phyloP scores from a whole-genome alignment of 2,329 filamentous ascomycete genomes.

The Verticillium nubilum region DNA sequence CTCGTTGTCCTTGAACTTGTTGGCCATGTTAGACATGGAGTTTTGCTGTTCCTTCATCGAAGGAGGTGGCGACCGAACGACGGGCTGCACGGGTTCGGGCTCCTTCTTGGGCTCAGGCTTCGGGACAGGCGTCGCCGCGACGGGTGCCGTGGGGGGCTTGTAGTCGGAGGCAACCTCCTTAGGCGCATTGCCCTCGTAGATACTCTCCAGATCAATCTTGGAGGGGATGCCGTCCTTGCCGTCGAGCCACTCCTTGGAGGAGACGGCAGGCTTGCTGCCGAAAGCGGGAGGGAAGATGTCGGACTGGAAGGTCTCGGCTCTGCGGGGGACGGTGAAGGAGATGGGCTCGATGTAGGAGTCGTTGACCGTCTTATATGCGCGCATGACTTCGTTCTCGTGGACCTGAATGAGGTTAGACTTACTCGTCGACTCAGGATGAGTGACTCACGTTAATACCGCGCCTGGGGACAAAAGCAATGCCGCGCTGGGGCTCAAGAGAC shows the following conservation, averaged over 20 bases:
- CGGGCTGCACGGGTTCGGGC: constrained; percentile 23
- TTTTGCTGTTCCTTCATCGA: constrained; percentile 79
- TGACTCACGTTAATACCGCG: constrained; percentile 77
- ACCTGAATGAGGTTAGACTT: constrained; percentile 42
- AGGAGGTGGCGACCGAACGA: constrained; percentile 45
- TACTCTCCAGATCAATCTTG: constrained; percentile 88
- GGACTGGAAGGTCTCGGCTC: constrained; percentile 91
- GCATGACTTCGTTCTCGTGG: constrained; percentile 94
- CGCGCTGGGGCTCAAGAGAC: constrained; percentile 90
- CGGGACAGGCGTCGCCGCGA: constrained; percentile 34
- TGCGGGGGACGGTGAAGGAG: constrained; percentile 91
- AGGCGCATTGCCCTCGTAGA: constrained; percentile 80
- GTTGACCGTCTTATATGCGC: constrained; percentile 95
- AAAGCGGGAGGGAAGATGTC: constrained; percentile 90
- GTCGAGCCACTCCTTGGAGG: constrained; percentile 74
- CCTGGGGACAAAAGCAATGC: constrained; percentile 90
- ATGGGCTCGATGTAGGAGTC: constrained; percentile 93
- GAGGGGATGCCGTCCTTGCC: constrained; percentile 80
- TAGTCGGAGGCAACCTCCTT: constrained; percentile 70
- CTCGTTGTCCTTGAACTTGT: constrained; percentile 75
- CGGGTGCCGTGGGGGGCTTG: constrained; percentile 47
- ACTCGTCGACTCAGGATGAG: background rate
- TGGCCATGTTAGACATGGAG: constrained; percentile 79
- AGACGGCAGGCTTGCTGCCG: constrained; percentile 75
- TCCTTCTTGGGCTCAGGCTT: constrained; percentile 51